Conservation (phyloP, 2,329 filamentous ascomycete species). For the Diplodia corticola region DNA sequence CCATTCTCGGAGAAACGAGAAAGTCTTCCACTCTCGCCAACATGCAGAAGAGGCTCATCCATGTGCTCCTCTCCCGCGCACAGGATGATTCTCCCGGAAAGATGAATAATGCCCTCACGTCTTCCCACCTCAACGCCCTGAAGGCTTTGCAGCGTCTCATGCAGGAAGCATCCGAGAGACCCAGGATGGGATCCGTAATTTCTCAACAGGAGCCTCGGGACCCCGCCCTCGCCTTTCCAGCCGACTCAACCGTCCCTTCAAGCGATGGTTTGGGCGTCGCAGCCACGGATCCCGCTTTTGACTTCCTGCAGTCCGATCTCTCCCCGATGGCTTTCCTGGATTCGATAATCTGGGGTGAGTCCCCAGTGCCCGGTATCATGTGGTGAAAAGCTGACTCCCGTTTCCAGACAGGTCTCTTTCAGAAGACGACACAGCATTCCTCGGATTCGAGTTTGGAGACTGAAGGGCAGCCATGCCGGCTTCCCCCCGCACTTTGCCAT, state of each 20-base stretch:
- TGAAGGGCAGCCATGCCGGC: not conserved
- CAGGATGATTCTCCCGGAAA: not conserved
- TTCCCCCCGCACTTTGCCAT: not conserved
- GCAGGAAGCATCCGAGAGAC: not conserved
- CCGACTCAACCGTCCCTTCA: not conserved
- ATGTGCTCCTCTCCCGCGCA: not conserved
- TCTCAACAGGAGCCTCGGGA: not conserved
- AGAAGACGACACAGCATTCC: not conserved
- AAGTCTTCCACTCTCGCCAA: not conserved
- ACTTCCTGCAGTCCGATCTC: not conserved
- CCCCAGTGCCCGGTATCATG: not conserved
- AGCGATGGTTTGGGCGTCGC: not conserved
- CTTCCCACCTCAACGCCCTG: not conserved
- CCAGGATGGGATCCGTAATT: not conserved
- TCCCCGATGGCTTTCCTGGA: constrained; percentile 12
- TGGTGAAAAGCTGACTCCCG: not conserved
- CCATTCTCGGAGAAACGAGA: constrained; percentile 10
- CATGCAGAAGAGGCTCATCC: constrained; percentile 4
- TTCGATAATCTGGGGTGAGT: constrained; percentile 18
- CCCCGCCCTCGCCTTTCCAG: not conserved
- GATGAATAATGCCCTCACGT: not conserved
- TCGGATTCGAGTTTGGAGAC: not conserved
- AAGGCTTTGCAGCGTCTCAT: not conserved
- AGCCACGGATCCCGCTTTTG: not conserved
- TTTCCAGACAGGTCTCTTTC: not conserved